Conservation (phyloP, 495 filamentous ascomycete species). For the Aspergillus baeticus region DNA sequence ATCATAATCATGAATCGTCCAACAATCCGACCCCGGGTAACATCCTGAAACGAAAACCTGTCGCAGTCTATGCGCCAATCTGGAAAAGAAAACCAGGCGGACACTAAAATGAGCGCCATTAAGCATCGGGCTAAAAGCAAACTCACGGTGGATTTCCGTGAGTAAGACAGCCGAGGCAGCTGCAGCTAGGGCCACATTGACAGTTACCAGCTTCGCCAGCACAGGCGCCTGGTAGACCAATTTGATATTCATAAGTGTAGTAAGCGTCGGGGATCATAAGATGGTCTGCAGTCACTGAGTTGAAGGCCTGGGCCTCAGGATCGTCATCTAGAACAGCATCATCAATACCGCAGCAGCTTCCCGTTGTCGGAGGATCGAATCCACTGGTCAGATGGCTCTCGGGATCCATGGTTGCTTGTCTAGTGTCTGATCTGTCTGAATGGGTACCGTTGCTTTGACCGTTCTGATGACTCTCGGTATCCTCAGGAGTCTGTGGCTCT, state of each 20-base stretch:
- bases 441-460: constrained; percentile 15
- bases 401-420: not conserved
- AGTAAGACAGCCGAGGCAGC: constrained; percentile 50
- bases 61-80: not conserved
- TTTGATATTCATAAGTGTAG: constrained; percentile 46
- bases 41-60: not conserved
- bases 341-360: not conserved
- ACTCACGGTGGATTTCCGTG: constrained; percentile 22
- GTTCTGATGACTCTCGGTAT: constrained; percentile 7
- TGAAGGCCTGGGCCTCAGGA: constrained; percentile 29
- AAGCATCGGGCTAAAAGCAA: not conserved
- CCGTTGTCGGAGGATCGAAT: constrained; percentile 17
- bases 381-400: not conserved
- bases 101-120: not conserved
- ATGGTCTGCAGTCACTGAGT: constrained; percentile 26
- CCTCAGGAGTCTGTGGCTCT: constrained; percentile 24
- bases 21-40: constrained; percentile 5
- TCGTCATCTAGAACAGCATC: constrained; percentile 18
- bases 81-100: not conserved
- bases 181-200: constrained; percentile 49
- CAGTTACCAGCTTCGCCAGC: constrained; percentile 46
- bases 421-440: constrained; percentile 14
- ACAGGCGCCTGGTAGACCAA: constrained; percentile 39
- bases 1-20: constrained; percentile 32
- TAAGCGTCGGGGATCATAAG: constrained; percentile 46